phyloP scores from a whole-genome alignment of 2,329 filamentous ascomycete genomes.

The Aschersonia sp. region DNA sequence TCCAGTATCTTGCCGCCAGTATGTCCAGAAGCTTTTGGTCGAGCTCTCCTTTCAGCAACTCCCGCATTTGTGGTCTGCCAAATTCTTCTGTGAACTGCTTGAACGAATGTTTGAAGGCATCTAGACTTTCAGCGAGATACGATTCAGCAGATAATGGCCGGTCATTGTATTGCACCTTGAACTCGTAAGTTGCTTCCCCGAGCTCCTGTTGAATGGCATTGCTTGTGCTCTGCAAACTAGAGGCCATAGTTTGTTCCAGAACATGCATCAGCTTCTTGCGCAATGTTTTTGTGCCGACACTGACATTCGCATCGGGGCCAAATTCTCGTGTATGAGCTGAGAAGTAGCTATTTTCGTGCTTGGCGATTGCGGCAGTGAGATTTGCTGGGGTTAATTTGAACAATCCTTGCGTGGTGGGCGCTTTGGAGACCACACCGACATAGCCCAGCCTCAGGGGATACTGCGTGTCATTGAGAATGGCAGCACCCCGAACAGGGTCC shows the following conservation, averaged over 20 bases:
- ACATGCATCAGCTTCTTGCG: slow-evolving; percentile 96
- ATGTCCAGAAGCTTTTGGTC: slow-evolving; percentile 92
- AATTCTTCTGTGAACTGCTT: slow-evolving; percentile 86
- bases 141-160: slow-evolving; percentile 88
- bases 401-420: slow-evolving; percentile 54
- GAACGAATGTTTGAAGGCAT: slow-evolving; percentile 96
- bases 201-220: slow-evolving; percentile 91
- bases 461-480: slow-evolving; percentile 75
- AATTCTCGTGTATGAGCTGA: slow-evolving; percentile 70
- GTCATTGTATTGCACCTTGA: slow-evolving; percentile 99
- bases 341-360: slow-evolving; percentile 83
- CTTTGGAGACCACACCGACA: slow-evolving; percentile 82
- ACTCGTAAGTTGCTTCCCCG: slow-evolving; percentile 94
- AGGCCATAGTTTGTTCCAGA: slow-evolving; percentile 92
- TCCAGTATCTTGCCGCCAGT: slow-evolving; percentile 91
- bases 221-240: slow-evolving; percentile 75
- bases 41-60: slow-evolving; percentile 79
- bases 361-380: slow-evolving; percentile 65
- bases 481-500: slow-evolving; percentile 62
- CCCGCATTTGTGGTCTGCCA: slow-evolving; percentile 75
- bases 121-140: slow-evolving; percentile 87
- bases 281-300: slow-evolving; percentile 71
- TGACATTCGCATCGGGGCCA: slow-evolving; percentile 55
- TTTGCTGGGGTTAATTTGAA: slow-evolving; percentile 76
- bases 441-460: slow-evolving; percentile 93